Base-by-base conservation (phyloP, 2,329 filamentous ascomycete species). In the Periconia sp. region DNA sequence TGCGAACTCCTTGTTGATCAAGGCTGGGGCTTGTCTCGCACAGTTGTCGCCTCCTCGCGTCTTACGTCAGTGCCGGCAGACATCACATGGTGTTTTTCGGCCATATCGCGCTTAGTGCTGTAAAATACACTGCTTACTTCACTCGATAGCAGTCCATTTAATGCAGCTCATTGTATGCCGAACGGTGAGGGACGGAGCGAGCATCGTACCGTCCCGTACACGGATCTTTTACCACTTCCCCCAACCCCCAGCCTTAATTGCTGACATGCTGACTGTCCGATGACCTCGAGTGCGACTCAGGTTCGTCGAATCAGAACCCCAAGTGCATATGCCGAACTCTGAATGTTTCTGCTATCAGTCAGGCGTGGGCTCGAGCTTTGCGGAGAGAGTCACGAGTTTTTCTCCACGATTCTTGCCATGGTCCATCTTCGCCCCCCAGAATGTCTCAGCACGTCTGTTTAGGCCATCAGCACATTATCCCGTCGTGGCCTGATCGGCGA, bases 131-230 rank as follows among this genome's bases (percentile, higher is more conserved):
- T 53, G 56, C 56, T 58, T 55, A 58, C 49, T 13, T 45, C 33
- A 23, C 44, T 20, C 41, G 35, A 45, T 44, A 27, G 13, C 35
- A 40, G 35, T 40, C 14, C 3, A 5, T 42, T 35, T 37, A 45
- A 41, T 45, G 53, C 44, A 30, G 19, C 23, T 47, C 45, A 47
- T 33, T 8, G 11, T 8, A 8, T 23, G 19, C 15, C 19, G 41
- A 56, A 57, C 56, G 56, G 54, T 57, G 58, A 59, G 56, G 56
- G 45, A 48, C 52, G 54, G 51, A 35, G 59, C 58, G 58, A 60
- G 35, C 20, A 20, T 49, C 58, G 54, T 47, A 50, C 47, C 59
- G 56, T 48, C 54, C 58, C 56, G 56, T 55, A 40, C 35, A 51
- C 56, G 59, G 54, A 49, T 54, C 53, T 49, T 40, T 40, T 49